These are phyloP conservation scores for Gracilaria caudata DNA, from an alignment of 23 red algal genomes.

Conservation along the genomic window DNA sequence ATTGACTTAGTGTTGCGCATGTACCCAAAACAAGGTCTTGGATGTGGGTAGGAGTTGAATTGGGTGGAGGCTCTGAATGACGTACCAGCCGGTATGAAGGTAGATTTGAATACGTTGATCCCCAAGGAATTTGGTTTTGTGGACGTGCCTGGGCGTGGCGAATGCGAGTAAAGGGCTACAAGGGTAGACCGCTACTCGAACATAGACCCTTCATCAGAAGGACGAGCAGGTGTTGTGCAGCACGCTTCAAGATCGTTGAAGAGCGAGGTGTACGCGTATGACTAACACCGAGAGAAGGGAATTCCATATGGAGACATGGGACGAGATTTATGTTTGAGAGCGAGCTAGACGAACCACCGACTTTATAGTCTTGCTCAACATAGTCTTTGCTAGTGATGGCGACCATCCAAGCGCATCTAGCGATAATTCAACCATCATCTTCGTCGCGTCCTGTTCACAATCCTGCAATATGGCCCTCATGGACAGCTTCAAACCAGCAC, in stretches of 20 bases:
- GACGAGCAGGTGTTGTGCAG: neutral
- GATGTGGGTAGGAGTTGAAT: no score
- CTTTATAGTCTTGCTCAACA: neutral
- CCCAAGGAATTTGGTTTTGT: no score
- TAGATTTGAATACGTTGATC: no score
- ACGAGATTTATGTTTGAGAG: neutral
- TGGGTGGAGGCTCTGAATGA: no score
- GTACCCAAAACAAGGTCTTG: no score
- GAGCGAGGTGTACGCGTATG: neutral
- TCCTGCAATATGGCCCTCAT: slow-evolving; percentile 20
- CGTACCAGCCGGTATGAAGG: no score
- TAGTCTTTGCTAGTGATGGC: neutral
- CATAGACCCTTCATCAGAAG: neutral
- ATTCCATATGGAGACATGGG: neutral
- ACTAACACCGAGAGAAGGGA: neutral
- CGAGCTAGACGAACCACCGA: neutral
- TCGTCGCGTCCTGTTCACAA: neutral
- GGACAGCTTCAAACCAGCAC: slow-evolving; percentile 14
- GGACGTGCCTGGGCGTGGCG: no score
- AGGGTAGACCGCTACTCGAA: no score
- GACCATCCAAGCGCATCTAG: neutral
- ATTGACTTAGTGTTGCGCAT: no score
- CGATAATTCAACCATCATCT: neutral
- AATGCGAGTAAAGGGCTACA: no score
- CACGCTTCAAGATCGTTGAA: neutral